Percentiles rank a stretch among this genome's conserved stretches.
These are phyloP conservation scores for Eutrema salsugineum DNA, from an alignment of 441 rosid genomes.

Conservation along the genomic window DNA sequence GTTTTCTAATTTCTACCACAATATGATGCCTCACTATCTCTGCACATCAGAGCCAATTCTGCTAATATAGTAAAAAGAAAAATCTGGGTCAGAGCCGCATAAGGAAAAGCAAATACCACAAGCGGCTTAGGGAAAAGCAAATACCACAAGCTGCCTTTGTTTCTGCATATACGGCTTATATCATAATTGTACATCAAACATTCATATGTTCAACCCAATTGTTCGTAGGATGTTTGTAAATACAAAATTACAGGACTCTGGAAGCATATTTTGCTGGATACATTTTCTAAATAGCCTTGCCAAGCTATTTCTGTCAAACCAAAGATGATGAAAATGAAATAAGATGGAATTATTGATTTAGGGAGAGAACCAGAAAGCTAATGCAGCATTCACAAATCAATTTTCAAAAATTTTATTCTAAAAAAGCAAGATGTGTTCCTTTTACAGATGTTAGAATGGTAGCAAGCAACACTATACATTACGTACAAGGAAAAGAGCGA, in stretches of 20 bases:
- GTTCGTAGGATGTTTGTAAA: neutral
- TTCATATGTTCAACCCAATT: neutral
- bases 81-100: neutral
- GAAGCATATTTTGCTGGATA: neutral
- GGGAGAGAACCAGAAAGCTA: neutral
- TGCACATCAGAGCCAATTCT: neutral
- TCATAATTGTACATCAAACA: neutral
- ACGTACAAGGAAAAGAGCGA: slow-evolving; percentile 90
- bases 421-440: neutral
- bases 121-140: neutral
- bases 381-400: neutral
- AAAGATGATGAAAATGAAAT: neutral
- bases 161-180: neutral
- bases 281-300: neutral
- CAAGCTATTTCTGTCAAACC: neutral
- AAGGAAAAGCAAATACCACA: neutral
- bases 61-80: neutral
- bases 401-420: neutral
- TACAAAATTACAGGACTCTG: neutral
- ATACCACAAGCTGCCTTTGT: neutral
- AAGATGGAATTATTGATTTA: neutral
- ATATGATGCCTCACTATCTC: neutral
- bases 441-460: neutral
- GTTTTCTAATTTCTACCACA: neutral
- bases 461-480: slow-evolving; percentile 32